Percentiles rank a stretch among this genome's conserved stretches.
phyloP scores from a whole-genome alignment of 306 rosid genomes.

The Castanea mollissima region DNA sequence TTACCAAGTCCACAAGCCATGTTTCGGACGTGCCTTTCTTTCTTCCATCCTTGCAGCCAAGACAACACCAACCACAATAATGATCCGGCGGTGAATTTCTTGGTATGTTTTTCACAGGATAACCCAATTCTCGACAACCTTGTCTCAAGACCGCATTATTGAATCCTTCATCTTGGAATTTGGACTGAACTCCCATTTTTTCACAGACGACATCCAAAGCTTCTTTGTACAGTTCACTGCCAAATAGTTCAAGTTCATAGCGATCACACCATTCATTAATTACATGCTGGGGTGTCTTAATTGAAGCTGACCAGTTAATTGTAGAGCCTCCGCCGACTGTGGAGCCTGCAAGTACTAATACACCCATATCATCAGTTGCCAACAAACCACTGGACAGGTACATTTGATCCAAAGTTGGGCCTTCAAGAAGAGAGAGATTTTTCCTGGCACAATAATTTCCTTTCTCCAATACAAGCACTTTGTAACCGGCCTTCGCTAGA shows the following conservation, averaged over 20 bases:
- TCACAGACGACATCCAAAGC: slow-evolving; percentile 64
- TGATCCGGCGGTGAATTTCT: slow-evolving; percentile 66
- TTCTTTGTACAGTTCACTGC: slow-evolving; percentile 55
- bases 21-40: slow-evolving; percentile 80
- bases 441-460: slow-evolving; percentile 71
- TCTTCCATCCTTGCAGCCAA: slow-evolving; percentile 77
- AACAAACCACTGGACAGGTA: slow-evolving; percentile 55
- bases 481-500: slow-evolving; percentile 71
- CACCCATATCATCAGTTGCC: slow-evolving; percentile 58
- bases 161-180: slow-evolving; percentile 64
- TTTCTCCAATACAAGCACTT: slow-evolving; percentile 71
- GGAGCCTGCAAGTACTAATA: slow-evolving; percentile 62
- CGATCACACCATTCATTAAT: slow-evolving; percentile 59
- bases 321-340: slow-evolving; percentile 91
- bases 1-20: slow-evolving; percentile 77
- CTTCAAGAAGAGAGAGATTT: slow-evolving; percentile 82
- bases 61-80: slow-evolving; percentile 86
- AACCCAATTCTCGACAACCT: slow-evolving; percentile 81
- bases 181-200: slow-evolving; percentile 76
- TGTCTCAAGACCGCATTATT: slow-evolving; percentile 63
- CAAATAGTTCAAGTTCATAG: slow-evolving; percentile 51
- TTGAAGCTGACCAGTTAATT: slow-evolving; percentile 68
- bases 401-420: slow-evolving; percentile 69
- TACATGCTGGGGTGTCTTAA: slow-evolving; percentile 64
- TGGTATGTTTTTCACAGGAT: slow-evolving; percentile 57